phyloP scores from a whole-genome alignment of 2,329 filamentous ascomycete species.

The Decorospora gaudefroyi region DNA sequence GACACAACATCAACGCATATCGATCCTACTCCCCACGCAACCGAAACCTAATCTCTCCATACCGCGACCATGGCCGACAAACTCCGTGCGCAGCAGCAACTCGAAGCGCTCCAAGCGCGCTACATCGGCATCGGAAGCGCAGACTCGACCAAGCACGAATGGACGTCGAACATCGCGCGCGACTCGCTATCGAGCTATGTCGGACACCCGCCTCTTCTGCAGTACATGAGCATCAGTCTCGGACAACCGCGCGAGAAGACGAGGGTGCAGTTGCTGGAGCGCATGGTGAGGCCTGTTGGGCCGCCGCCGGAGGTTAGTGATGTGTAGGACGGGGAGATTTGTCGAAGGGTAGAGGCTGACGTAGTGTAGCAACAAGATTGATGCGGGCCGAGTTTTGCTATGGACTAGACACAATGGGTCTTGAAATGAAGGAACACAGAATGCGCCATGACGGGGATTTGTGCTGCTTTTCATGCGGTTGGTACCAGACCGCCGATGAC shows the following conservation, averaged over 20 bases:
- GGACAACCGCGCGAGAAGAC: constrained; percentile 83
- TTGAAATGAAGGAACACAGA: neutral
- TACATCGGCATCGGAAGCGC: constrained; percentile 95
- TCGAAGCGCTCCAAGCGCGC: constrained; percentile 93
- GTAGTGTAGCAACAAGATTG: constrained; percentile 29
- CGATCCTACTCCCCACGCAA: neutral
- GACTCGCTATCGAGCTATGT: constrained; percentile 89
- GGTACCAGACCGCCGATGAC: too few relatives aligned
- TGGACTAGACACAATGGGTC: neutral
- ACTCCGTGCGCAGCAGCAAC: constrained; percentile 94
- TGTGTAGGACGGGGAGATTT: neutral
- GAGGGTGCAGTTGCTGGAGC: constrained; percentile 77
- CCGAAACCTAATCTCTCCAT: neutral
- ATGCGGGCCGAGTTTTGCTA: neutral
- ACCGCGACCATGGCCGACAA: constrained; percentile 75
- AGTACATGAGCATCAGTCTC: constrained; percentile 87
- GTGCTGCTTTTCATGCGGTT: too few relatives aligned
- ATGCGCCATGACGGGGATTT: too few relatives aligned
- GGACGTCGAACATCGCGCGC: constrained; percentile 92
- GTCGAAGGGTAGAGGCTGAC: constrained; percentile 8
- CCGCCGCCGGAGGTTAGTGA: constrained; percentile 64
- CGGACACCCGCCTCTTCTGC: constrained; percentile 84
- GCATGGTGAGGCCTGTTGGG: constrained; percentile 68
- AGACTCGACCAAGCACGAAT: constrained; percentile 97
- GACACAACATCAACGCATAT: neutral